Conservation (phyloP, 345 rosid species). For the Populus nigra region DNA sequence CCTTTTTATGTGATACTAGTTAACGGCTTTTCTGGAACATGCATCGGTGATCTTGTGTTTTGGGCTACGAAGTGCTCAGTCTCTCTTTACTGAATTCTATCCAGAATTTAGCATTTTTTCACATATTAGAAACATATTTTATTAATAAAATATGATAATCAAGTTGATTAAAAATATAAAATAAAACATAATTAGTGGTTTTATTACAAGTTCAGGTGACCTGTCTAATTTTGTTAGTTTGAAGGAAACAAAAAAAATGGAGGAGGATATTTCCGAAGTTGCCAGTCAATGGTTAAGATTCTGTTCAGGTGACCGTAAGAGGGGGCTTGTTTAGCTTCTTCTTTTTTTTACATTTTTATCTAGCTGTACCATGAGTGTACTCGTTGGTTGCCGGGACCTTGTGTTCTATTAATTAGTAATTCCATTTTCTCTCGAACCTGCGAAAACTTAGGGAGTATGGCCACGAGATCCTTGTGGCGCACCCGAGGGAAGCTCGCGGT, state of each 20-base stretch:
- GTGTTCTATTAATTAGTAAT: neutral
- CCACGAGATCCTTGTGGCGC: slow-evolving; percentile 69
- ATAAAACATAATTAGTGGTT: neutral
- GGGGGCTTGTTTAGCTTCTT: too few relatives aligned
- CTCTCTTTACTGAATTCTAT: neutral
- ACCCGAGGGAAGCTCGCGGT: slow-evolving; percentile 52
- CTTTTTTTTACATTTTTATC: too few relatives aligned
- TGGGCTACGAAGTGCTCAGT: neutral
- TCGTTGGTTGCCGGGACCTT: neutral
- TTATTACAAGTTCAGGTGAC: neutral
- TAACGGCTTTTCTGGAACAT: neutral
- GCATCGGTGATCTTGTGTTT: neutral
- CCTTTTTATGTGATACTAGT: too few relatives aligned
- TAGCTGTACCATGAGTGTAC: too few relatives aligned
- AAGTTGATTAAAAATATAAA: too few relatives aligned
- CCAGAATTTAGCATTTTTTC: neutral
- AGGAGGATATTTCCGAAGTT: too few relatives aligned
- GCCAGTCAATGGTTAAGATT: too few relatives aligned
- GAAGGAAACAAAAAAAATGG: too few relatives aligned
- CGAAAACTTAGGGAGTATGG: slow-evolving; percentile 32
- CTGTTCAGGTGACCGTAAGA: too few relatives aligned
- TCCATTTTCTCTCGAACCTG: neutral
- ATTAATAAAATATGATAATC: too few relatives aligned
- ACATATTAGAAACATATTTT: too few relatives aligned
- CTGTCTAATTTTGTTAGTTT: neutral